Evolutionary conservation across 805 yeast genomes (phyloP).

Genomic region (Kuraishia piskuri): DNA sequence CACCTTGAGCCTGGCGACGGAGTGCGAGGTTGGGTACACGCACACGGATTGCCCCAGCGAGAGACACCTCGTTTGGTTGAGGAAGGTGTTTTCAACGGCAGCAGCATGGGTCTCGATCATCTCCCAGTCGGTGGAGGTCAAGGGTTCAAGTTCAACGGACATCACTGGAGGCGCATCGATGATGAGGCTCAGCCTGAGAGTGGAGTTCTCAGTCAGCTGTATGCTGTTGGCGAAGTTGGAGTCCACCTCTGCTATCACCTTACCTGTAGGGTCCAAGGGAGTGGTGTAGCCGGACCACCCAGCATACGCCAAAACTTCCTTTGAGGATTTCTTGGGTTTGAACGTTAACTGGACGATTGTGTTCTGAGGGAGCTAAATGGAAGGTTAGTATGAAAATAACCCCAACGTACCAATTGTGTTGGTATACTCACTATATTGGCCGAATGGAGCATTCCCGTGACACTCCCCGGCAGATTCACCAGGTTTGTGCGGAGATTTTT

Average conservation of each 20-base stretch:
- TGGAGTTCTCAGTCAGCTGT: slow-evolving; percentile 33
- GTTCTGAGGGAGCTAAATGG: not conserved
- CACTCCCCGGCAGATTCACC: slow-evolving; percentile 18
- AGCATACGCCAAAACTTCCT: slow-evolving; percentile 16
- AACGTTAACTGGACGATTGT: not conserved
- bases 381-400: not conserved
- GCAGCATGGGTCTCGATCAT: slow-evolving; percentile 76
- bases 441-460: slow-evolving; percentile 17
- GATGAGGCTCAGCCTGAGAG: slow-evolving; percentile 34
- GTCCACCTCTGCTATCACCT: slow-evolving; percentile 33
- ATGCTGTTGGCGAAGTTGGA: slow-evolving; percentile 52
- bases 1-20: slow-evolving; percentile 45
- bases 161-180: slow-evolving; percentile 42
- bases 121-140: slow-evolving; percentile 81
- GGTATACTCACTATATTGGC: slow-evolving; percentile 14
- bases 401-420: not conserved
- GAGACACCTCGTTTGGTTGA: slow-evolving; percentile 77
- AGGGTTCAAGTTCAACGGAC: slow-evolving; percentile 68
- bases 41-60: slow-evolving; percentile 48
- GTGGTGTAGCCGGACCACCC: slow-evolving; percentile 33
- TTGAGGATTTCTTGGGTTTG: not conserved
- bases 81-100: slow-evolving; percentile 60
- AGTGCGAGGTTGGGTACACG: slow-evolving; percentile 60
- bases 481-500: slow-evolving; percentile 12
- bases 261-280: not conserved